Evolutionary conservation across 192 early-diverging fungal genomes (phyloP), one percentile per base, ranked within the genome.

Genomic region (Blastocladiella britannica): DNA sequence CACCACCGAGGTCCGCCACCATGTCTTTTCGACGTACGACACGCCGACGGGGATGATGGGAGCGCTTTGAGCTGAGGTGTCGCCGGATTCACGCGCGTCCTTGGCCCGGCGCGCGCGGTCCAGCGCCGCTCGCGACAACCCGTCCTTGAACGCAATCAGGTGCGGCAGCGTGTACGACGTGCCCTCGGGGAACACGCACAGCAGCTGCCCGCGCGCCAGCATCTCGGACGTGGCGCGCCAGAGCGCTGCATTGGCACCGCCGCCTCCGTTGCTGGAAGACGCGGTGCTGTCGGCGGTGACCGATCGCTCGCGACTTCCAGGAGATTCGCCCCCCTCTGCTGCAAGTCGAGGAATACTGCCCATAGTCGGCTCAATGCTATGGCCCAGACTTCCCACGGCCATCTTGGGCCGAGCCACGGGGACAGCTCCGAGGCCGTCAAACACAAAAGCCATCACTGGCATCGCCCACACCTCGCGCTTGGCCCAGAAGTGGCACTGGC

Each of bases 151-250:
- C 37, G 12, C 15, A 20, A 47, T 47, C 3, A 47, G n/a, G n/a
- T 47, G 37, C 37, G 37, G 37, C 37, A 47, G 37, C 37, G 37
- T 47, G 37, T 47, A 47, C 37, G 37, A 47, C 37, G 37, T 47
- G 4, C 37, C 37, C n/a, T 47, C 37, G 15, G 37, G 37, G 7
- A 47, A 47, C 37, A 47, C 37, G 37, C 37, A 9, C 37, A 47
- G 15, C 15, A 47, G 37, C 37, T 47, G 15, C 2, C 37, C 37
- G 15, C 15, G n/a, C 37, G 12, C 37, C 2, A 47, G 37, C 37
- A 47, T 47, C 37, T 47, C n/a, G 37, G 37, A 20, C 37, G 37
- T 47, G 2, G 37, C 37, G 15, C n/a, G 15, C 37, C 37, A 47
- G 2, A 47, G 4, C 7, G 12, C n/a, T 2, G 37, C 37, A 47